Base-by-base conservation (phyloP, 2,329 filamentous ascomycete species). In the Aspergillus pseudotamarii region DNA sequence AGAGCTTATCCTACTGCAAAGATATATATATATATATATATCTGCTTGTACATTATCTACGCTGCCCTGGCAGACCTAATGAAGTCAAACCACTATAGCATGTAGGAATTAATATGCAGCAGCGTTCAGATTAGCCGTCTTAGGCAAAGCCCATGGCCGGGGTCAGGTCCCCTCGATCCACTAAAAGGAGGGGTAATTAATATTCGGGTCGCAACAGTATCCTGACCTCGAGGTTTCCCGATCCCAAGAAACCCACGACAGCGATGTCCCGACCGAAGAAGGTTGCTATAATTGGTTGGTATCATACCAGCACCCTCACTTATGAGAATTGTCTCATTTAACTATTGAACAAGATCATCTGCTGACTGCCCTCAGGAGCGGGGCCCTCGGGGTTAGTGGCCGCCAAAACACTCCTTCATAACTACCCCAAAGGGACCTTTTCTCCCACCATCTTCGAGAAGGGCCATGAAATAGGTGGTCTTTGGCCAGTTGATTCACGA, bases 401-500 rank as follows among this genome's bases (percentile, higher is more conserved):
- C 11, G 89, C 89, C 68, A 95, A 94, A 78, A 90, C 89, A 0
- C 82, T 95, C 32, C 82, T 93, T 65, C 82, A 88, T 77, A 83
- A 88, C 72, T 81, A 81, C 36, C 81, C 85, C 0, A 75, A 77
- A 2, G 75, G 72, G 26, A 80, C 81, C 6, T 94, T 92, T 78
- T 80, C 83, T 6, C 89, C 94, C 55, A 90, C 86, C 3, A 76
- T 96, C 28, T 91, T 90, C 70, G 92, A 96, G 56, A 80, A 84
- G 19, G 84, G 88, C 54, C 72, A 82, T 38, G 83, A 86, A 45
- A 83, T 94, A 19, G 92, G 92, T 12, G 92, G 92, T 0, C 85
- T 95, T n/a, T 96, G 92, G 92, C 89, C 90, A 4, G 78, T 81
- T 1, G 74, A 76, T n/a, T 76, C 77, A 14, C 82, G 89, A 2